Base-by-base conservation (phyloP, 352 stramenopile genomes). In the Halophytophthora polymorphica region DNA sequence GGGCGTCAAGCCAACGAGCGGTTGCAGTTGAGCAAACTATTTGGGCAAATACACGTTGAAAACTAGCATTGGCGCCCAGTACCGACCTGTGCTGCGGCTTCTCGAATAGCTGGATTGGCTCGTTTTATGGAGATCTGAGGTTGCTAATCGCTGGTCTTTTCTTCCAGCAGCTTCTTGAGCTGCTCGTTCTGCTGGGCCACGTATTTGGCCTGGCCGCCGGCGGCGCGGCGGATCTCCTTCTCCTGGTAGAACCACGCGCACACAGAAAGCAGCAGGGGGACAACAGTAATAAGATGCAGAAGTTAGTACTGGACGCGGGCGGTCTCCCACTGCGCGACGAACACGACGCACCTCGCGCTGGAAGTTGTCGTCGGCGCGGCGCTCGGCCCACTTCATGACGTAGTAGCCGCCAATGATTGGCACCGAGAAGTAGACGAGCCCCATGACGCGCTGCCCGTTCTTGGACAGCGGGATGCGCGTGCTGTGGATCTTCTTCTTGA, bases 401-500 rank as follows among this genome's bases (percentile, higher is more conserved):
- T 80, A 96, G 61, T 96, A 96, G 38, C 91, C 91, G 34, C 72
- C 73, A 8, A 97, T 61, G 36, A 98, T 69, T 0, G 91, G 91
- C 35, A 88, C 75, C 29, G 72, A 77, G 57, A 98, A 97, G 69
- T 98, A 98, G 17, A 97, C 82, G 41, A 92, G 22, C 1, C 66
- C 83, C 89, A 97, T 97, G 36, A 76, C 46, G 17, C 74, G 73
- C 66, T 94, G 87, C 2, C 88, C 89, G 43, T 78, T 88, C 43
- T 82, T 86, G 25, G 86, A 95, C 21, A 98, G 77, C 35, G 91
- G 91, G 43, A 98, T 89, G 40, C 87, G 83, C 50, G 86, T 95
- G 56, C 58, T 72, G 70, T 98, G 91, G 58, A 98, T 97, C 45
- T 78, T 72, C 58, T 95, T 82, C 85, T 98, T 98, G 39, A 98